phyloP scores from a whole-genome alignment of 2,329 filamentous ascomycete species.

The Pyrenochaeta sp. region DNA sequence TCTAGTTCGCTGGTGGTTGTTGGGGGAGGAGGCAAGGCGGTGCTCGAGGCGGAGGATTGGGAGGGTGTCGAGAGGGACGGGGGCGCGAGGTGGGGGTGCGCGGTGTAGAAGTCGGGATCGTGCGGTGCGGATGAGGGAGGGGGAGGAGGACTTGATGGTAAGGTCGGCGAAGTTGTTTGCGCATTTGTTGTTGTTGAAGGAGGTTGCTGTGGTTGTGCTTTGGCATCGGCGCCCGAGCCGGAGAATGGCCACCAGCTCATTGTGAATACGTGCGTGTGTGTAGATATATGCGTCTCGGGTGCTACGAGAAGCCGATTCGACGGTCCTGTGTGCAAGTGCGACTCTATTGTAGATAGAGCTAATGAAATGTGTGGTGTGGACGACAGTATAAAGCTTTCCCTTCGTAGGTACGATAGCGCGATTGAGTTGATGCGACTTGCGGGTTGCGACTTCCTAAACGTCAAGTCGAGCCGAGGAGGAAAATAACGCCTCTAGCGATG shows the following conservation, averaged over 20 bases:
- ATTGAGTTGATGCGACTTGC: background rate
- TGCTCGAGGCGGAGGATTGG: conserved; percentile 14
- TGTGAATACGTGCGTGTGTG: conserved; percentile 6
- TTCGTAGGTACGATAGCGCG: background rate
- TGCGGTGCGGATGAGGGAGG: conserved; percentile 49
- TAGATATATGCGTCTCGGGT: background rate
- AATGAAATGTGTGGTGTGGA: no score
- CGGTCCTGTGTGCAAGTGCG: no score
- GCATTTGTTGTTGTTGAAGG: conserved; percentile 27
- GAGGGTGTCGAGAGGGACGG: conserved; percentile 21
- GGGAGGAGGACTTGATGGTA: conserved; percentile 29
- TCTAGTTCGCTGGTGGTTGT: conserved; percentile 8
- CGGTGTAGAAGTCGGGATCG: conserved; percentile 63
- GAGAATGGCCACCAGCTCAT: conserved; percentile 39
- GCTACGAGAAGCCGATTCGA: background rate
- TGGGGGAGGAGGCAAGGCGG: conserved; percentile 3
- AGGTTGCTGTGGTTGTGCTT: conserved; percentile 22
- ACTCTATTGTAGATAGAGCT: background rate
- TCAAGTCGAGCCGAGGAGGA: background rate
- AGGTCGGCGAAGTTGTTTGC: conserved; percentile 19
- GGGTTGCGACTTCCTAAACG: background rate
- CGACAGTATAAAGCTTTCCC: no score
- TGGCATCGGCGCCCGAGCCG: conserved; percentile 20
- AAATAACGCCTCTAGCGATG: background rate
- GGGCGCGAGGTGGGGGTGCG: conserved; percentile 60